A percentile compares a stretch with the other conserved stretches of the same genome.
Conservation (phyloP, 768 basidiomycete species). For the Rubroboletus pulcherrimus region DNA sequence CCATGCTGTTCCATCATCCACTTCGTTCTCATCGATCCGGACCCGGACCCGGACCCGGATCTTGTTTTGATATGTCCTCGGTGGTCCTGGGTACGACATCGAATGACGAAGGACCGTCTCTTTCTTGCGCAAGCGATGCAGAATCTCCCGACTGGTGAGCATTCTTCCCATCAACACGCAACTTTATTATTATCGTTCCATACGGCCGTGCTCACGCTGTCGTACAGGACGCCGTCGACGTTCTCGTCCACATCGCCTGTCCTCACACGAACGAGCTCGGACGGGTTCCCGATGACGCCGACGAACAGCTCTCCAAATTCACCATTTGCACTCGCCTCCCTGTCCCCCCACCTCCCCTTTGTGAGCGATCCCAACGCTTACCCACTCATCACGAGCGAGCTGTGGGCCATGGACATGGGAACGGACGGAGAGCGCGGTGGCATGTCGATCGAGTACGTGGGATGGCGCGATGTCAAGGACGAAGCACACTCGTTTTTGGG, state of each 20-base stretch:
- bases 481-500: background rate
- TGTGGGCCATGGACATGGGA: background rate
- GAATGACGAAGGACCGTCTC: too few species aligned
- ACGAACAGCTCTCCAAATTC: background rate
- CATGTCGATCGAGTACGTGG: background rate
- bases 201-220: background rate
- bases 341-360: background rate
- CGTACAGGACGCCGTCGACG: slow-evolving; percentile 3
- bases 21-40: background rate
- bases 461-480: background rate
- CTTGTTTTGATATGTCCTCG: background rate
- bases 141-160: slow-evolving; percentile 1
- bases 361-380: background rate
- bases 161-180: background rate
- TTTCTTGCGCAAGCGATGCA: background rate
- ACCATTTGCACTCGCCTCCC: background rate
- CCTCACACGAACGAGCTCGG: background rate
- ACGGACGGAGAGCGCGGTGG: background rate
- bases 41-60: background rate
- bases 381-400: background rate
- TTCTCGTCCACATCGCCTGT: slow-evolving; percentile 4
- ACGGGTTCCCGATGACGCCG: background rate
- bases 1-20: background rate
- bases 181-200: background rate
- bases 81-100: background rate